Evolutionary conservation across 208 protist genomes (phyloP).

Genomic region (Hexamita inflata): DNA sequence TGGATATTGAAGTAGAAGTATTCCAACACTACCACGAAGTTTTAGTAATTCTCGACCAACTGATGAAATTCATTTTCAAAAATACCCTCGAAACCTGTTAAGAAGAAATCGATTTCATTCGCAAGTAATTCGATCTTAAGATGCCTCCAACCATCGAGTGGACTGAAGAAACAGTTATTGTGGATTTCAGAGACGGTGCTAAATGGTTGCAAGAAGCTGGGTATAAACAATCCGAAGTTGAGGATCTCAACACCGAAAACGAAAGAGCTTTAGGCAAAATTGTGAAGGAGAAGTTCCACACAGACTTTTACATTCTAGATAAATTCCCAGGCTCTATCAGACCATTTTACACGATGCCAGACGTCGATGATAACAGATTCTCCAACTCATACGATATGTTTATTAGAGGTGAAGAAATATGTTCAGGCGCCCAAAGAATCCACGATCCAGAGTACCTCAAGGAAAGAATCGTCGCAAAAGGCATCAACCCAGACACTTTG

Average conservation of each 20-base stretch:
- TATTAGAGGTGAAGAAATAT: conserved; percentile 97
- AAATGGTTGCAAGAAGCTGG: conserved; percentile 60
- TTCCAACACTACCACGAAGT: conserved; percentile 96
- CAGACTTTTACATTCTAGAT: conserved; percentile 97
- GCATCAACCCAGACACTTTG: background rate
- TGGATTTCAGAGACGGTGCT: conserved; percentile 62
- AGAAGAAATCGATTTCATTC: conserved; percentile 48
- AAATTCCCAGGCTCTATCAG: conserved; percentile 79
- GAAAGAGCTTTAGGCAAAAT: conserved; percentile 82
- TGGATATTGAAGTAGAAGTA: conserved; percentile 99
- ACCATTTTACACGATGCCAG: conserved; percentile 99
- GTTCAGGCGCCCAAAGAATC: conserved; percentile 95
- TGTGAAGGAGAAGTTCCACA: conserved; percentile 83
- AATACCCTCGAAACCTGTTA: conserved; percentile 56
- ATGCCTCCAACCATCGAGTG: conserved; percentile 70
- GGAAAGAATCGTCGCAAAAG: background rate
- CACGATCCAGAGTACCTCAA: conserved; percentile 59
- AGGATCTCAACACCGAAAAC: conserved; percentile 61
- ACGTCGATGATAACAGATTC: conserved; percentile 53
- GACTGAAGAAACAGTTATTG: conserved; percentile 42
- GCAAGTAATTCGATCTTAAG: conserved; percentile 61
- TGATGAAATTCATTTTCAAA: conserved; percentile 88
- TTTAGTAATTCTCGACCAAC: conserved; percentile 71
- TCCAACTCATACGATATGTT: conserved; percentile 95
- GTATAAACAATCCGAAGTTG: conserved; percentile 30